Evolutionary conservation across 2,329 filamentous ascomycete genomes (phyloP).

Genomic region (Arthroderma uncinatum): DNA sequence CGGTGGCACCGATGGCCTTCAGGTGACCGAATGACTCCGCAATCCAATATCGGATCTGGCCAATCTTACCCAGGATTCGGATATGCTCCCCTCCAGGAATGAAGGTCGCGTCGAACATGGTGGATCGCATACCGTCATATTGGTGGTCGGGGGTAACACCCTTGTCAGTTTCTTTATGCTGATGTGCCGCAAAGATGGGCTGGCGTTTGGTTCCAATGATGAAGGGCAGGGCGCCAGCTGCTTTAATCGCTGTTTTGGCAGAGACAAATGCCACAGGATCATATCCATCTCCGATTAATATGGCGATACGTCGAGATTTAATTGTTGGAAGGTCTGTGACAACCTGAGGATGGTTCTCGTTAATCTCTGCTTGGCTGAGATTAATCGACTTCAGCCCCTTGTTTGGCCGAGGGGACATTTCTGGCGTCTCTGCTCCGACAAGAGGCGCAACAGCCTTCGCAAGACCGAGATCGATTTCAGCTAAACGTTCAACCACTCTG

Average conservation of each 20-base stretch:
- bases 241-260: constrained; percentile 51
- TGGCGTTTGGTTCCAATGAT: constrained; percentile 59
- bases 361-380: constrained; percentile 62
- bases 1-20: constrained; percentile 66
- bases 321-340: constrained; percentile 53
- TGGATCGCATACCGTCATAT: constrained; percentile 63
- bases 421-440: constrained; percentile 50
- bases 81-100: constrained; percentile 52
- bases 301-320: constrained; percentile 52
- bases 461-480: constrained; percentile 60
- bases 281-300: constrained; percentile 24
- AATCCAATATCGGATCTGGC: constrained; percentile 64
- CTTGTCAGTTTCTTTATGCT: constrained; percentile 26
- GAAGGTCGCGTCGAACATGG: constrained; percentile 69
- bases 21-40: constrained; percentile 72
- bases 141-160: constrained; percentile 58
- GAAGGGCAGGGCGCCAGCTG: constrained; percentile 54
- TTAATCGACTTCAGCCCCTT: constrained; percentile 56
- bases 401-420: constrained; percentile 45
- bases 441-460: constrained; percentile 58
- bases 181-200: constrained; percentile 52
- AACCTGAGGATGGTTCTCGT: constrained; percentile 47
- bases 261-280: constrained; percentile 52
- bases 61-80: constrained; percentile 54
- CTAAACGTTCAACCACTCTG: constrained; percentile 54